Conservation (phyloP, 2,329 filamentous ascomycete species). For the Trichoderma arundinaceum region DNA sequence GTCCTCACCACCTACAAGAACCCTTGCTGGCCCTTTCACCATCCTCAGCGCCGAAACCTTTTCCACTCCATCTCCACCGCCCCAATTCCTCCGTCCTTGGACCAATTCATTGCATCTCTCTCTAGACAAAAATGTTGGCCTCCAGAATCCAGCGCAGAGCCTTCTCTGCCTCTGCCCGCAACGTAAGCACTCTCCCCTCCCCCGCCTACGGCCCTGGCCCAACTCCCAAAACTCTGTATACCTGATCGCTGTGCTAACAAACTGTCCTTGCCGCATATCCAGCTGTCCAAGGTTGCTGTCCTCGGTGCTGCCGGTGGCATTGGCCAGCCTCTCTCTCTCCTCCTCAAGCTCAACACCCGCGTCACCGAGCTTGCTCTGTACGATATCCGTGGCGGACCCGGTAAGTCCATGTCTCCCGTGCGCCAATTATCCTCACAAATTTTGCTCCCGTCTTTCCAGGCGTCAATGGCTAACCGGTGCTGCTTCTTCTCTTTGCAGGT, state of each 20-base stretch:
- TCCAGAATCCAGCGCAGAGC: slow-evolving; percentile 74
- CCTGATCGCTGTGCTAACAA: slow-evolving; percentile 17
- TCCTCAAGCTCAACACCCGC: slow-evolving; percentile 97
- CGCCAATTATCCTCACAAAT: slow-evolving; percentile 32
- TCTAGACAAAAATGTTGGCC: slow-evolving; percentile 68
- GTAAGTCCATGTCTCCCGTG: slow-evolving; percentile 59
- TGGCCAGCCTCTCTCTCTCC: slow-evolving; percentile 95
- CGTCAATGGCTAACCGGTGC: slow-evolving; percentile 30
- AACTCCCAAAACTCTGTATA: not conserved
- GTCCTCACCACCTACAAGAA: slow-evolving; percentile 24
- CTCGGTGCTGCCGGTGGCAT: slow-evolving; percentile 98
- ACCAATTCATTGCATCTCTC: slow-evolving; percentile 31
- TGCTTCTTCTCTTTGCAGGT: slow-evolving; percentile 59
- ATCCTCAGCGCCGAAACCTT: slow-evolving; percentile 27
- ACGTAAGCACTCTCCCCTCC: slow-evolving; percentile 60
- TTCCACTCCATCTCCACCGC: slow-evolving; percentile 24
- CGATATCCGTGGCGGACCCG: slow-evolving; percentile 93
- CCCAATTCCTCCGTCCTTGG: slow-evolving; percentile 29
- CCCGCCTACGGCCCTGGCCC: not conserved
- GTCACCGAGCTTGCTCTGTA: slow-evolving; percentile 95
- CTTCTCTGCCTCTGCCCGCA: slow-evolving; percentile 79
- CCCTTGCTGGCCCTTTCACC: not conserved
- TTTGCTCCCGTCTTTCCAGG: not conserved
- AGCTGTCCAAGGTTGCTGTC: slow-evolving; percentile 97
- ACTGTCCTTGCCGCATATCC: slow-evolving; percentile 36